Percentiles rank a stretch among this genome's conserved stretches.
Conservation (phyloP, 2,329 filamentous ascomycete genomes). For the Zasmidium cellare region DNA sequence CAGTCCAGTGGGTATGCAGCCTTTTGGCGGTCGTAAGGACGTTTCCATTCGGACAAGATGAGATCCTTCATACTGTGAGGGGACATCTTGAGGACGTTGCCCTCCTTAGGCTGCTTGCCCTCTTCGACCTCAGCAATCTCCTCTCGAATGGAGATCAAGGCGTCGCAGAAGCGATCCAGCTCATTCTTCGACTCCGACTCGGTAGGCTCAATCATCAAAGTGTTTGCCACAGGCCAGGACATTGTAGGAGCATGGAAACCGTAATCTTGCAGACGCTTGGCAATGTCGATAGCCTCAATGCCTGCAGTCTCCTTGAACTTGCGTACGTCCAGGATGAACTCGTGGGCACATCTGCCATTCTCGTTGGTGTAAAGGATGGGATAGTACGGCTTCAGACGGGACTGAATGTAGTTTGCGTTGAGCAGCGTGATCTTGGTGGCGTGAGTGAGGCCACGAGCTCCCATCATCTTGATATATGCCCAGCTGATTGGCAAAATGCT, state of each 20-base stretch:
- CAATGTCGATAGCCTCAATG: constrained; percentile 90
- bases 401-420: constrained; percentile 95
- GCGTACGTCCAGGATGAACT: constrained; percentile 91
- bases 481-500: constrained; percentile 93
- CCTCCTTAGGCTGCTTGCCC: constrained; percentile 70
- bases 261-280: constrained; percentile 95
- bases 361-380: constrained; percentile 91
- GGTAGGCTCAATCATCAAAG: constrained; percentile 96
- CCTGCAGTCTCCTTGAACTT: constrained; percentile 80
- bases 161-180: constrained; percentile 89
- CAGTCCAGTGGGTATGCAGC: constrained; percentile 84
- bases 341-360: constrained; percentile 86
- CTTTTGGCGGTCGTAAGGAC: constrained; percentile 77
- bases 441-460: constrained; percentile 74
- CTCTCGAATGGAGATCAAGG: constrained; percentile 78
- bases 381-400: constrained; percentile 82
- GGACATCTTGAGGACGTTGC: constrained; percentile 84
- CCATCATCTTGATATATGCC: constrained; percentile 96
- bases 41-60: constrained; percentile 72
- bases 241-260: constrained; percentile 97
- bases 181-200: constrained; percentile 91
- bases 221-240: constrained; percentile 94
- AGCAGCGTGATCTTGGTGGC: constrained; percentile 91
- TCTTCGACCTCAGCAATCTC: constrained; percentile 85
- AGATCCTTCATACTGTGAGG: constrained; percentile 85